Conservation (phyloP, 2,329 filamentous ascomycete genomes). For the Botrytis deweyae region DNA sequence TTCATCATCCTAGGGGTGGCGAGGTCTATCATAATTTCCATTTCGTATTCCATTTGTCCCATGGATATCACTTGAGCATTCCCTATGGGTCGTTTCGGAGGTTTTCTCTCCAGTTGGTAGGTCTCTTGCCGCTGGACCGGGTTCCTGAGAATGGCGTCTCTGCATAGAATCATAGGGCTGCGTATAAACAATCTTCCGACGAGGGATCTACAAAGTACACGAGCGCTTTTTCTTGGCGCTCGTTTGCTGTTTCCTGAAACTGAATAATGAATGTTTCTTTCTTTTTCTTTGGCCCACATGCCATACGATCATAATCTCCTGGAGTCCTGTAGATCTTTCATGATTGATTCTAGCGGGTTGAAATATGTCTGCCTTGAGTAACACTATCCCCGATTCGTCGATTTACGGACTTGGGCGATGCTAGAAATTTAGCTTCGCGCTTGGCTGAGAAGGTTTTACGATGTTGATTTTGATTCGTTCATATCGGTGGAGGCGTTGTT, state of each 20-base stretch:
- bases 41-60: neutral
- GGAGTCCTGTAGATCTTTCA: neutral
- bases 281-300: neutral
- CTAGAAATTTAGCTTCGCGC: neutral
- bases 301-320: neutral
- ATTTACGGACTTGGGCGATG: no score
- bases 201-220: neutral
- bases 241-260: neutral
- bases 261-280: neutral
- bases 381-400: neutral
- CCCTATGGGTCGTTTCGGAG: neutral
- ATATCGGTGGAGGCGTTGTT: neutral
- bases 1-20: neutral
- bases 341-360: neutral
- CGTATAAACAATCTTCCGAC: neutral
- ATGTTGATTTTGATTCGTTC: neutral
- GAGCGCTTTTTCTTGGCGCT: neutral
- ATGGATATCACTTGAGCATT: neutral
- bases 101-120: neutral
- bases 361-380: neutral
- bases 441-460: neutral
- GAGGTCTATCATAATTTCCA: neutral
- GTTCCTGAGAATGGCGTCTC: neutral
- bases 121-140: neutral
- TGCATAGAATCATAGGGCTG: constrained; percentile 8